A percentile compares a stretch with the other conserved stretches of the same genome.
These are phyloP conservation scores for Amoebophrya sp. DNA, from an alignment of 169 alveolate species.

Conservation along the genomic window DNA sequence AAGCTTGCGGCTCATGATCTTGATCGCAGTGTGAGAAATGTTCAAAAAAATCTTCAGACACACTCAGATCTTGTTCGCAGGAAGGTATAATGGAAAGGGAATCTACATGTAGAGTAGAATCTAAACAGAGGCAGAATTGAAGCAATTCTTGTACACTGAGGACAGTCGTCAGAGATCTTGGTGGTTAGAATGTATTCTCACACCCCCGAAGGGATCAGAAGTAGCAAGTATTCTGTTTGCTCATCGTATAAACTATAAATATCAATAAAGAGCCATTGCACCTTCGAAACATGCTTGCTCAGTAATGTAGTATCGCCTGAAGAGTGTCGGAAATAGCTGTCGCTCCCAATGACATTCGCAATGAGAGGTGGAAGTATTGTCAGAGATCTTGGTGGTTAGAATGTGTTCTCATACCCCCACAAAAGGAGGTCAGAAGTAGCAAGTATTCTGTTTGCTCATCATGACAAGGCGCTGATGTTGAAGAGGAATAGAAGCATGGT, in stretches of 20 bases:
- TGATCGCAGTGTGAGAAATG: too few species aligned
- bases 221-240: conserved; percentile 22
- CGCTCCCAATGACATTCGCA: background rate
- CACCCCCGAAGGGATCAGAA: background rate
- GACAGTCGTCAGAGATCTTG: conserved; percentile 25
- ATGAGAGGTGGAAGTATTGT: background rate
- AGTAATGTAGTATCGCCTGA: background rate
- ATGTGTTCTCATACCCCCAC: background rate
- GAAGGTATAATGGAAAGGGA: too few species aligned
- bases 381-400: conserved; percentile 26
- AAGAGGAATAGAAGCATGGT: too few species aligned
- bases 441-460: conserved; percentile 7
- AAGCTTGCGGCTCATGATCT: too few species aligned
- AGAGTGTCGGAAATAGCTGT: too few species aligned
- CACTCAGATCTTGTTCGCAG: too few species aligned
- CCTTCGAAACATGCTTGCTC: background rate
- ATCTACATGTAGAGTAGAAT: too few species aligned
- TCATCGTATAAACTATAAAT: background rate
- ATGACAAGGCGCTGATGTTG: background rate
- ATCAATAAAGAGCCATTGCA: background rate
- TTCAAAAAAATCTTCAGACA: too few species aligned
- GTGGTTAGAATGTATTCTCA: conserved; percentile 4
- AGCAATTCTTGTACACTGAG: too few species aligned
- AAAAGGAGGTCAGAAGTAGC: conserved; percentile 9
- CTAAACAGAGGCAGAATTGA: too few species aligned